These are phyloP conservation scores for Coemansia sp. DNA, from an alignment of 192 early-diverging fungal species.

Conservation along the genomic window DNA sequence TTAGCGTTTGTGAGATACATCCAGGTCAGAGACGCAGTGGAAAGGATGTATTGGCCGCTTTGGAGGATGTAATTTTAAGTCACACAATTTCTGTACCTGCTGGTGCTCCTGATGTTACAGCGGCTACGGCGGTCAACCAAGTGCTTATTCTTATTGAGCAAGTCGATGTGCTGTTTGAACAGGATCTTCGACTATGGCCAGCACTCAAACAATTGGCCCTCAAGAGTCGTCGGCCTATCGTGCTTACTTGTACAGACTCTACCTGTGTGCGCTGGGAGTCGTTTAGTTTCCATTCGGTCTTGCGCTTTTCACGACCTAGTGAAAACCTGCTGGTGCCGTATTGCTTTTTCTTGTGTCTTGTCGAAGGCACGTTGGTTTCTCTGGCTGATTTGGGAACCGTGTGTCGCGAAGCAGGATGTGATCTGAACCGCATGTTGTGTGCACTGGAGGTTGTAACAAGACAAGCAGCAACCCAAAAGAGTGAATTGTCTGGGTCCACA, in stretches of 20 bases:
- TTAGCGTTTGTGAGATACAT: slow-evolving; percentile 74
- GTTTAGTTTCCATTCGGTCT: slow-evolving; percentile 27
- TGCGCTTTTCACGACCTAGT: slow-evolving; percentile 29
- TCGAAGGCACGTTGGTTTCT: slow-evolving; percentile 21
- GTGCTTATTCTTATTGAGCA: slow-evolving; percentile 81
- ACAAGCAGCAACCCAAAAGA: not conserved
- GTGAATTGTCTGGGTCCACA: too few relatives aligned
- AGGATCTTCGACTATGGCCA: slow-evolving; percentile 76
- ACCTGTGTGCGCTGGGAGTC: slow-evolving; percentile 34
- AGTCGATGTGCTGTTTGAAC: slow-evolving; percentile 75
- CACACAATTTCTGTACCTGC: slow-evolving; percentile 58
- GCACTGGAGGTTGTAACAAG: slow-evolving; percentile 23
- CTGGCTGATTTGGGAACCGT: slow-evolving; percentile 15
- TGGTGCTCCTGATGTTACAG: not conserved
- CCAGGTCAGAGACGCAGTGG: slow-evolving; percentile 63
- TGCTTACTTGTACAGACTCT: slow-evolving; percentile 68
- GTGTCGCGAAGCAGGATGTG: slow-evolving; percentile 18
- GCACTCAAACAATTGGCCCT: slow-evolving; percentile 64
- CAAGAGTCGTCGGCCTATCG: slow-evolving; percentile 72
- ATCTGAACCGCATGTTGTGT: slow-evolving; percentile 35
- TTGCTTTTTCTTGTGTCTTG: slow-evolving; percentile 39
- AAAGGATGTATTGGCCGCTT: slow-evolving; percentile 60
- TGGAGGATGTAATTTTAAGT: slow-evolving; percentile 70
- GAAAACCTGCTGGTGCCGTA: slow-evolving; percentile 36
- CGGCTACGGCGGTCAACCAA: slow-evolving; percentile 35